Conservation (phyloP, 257 asterid species). For the Solanum peruvianum region DNA sequence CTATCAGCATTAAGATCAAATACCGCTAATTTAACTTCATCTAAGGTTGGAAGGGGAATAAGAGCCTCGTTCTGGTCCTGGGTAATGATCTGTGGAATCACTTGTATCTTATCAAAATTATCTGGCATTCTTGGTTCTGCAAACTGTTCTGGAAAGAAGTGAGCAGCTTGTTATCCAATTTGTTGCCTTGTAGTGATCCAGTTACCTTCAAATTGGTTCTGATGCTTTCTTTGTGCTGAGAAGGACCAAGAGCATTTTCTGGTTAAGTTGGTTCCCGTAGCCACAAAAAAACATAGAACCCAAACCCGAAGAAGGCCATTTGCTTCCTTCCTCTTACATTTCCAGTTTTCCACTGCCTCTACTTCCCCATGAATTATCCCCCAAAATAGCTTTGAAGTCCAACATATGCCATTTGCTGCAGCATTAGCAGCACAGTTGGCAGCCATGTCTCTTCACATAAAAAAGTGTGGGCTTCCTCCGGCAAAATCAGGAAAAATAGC, state of each 20-base stretch:
- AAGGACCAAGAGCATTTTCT: neutral
- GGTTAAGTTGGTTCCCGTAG: neutral
- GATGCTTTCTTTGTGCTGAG: neutral
- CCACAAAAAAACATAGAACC: neutral
- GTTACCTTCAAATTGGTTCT: neutral
- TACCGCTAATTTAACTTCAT: no score
- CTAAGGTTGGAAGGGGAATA: no score
- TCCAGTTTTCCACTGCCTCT: neutral
- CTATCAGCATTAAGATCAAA: no score
- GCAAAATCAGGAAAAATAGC: constrained; percentile 1
- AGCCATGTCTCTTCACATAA: neutral
- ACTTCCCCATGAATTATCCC: neutral
- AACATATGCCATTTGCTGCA: neutral
- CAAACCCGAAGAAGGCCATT: neutral
- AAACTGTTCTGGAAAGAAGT: no score
- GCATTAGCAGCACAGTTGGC: neutral
- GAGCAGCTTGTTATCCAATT: no score
- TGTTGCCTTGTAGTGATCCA: no score
- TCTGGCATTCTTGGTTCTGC: no score
- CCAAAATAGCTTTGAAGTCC: neutral
- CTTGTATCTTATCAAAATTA: no score
- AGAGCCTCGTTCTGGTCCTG: no score
- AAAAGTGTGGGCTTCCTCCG: neutral
- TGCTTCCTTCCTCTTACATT: neutral
- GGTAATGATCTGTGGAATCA: no score